Evolutionary conservation across 345 rosid species (phyloP).

Genomic region (Cardamine resedifolia): DNA sequence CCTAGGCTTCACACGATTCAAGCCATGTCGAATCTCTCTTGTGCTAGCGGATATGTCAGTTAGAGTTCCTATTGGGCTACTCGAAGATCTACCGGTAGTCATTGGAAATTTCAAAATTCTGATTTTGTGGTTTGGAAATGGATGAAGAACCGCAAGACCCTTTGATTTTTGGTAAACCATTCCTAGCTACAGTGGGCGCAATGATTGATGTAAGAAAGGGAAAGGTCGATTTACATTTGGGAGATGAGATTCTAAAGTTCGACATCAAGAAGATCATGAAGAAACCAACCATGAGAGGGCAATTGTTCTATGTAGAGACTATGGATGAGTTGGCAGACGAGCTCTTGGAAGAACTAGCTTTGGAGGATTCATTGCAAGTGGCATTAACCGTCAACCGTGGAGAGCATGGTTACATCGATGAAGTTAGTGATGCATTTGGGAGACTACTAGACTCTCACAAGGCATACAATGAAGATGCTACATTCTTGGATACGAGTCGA

Average conservation of each 20-base stretch:
- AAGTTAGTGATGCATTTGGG: no score
- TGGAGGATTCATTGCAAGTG: no score
- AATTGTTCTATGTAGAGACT: neutral
- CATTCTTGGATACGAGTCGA: no score
- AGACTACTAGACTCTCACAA: no score
- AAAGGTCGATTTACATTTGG: neutral
- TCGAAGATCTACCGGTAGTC: neutral
- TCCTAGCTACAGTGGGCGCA: neutral
- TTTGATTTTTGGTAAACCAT: neutral
- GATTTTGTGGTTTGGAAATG: neutral
- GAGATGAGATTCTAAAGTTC: neutral
- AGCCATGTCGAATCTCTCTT: neutral
- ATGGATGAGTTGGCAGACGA: neutral
- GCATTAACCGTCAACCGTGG: no score
- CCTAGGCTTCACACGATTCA: neutral
- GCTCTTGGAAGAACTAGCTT: fast-evolving
- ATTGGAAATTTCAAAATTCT: no score
- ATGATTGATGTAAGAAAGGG: neutral
- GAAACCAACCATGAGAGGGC: neutral
- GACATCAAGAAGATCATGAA: neutral
- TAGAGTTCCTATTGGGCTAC: neutral
- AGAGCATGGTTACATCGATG: no score
- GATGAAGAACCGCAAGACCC: neutral
- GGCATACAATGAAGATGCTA: no score
- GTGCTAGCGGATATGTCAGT: neutral